Evolutionary conservation across 179 eudicot species (phyloP).

Genomic region (Spergularia azorica): DNA sequence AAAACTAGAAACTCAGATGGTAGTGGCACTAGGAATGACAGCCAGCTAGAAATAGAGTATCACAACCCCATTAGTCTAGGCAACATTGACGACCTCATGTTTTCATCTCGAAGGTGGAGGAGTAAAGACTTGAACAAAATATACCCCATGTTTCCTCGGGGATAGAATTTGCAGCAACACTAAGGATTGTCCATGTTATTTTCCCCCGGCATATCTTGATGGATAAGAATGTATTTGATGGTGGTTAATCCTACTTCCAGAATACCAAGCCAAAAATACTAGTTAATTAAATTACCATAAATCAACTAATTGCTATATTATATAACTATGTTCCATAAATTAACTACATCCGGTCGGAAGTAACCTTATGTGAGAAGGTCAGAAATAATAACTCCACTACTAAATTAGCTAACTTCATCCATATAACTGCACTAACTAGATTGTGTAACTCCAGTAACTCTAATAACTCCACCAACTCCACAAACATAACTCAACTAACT

Average conservation of each 20-base stretch:
- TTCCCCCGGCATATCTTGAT: neutral
- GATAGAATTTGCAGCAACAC: neutral
- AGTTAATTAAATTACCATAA: too few species aligned
- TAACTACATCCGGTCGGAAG: too few species aligned
- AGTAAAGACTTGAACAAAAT: neutral
- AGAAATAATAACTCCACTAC: too few species aligned
- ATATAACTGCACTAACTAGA: too few species aligned
- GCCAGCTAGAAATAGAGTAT: neutral
- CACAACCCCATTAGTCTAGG: neutral
- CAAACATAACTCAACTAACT: too few species aligned
- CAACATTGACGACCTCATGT: neutral
- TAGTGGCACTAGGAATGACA: conserved; percentile 3
- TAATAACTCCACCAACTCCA: too few species aligned
- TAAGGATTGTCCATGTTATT: neutral
- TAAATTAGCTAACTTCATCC: too few species aligned
- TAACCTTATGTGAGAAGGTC: too few species aligned
- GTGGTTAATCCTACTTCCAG: neutral
- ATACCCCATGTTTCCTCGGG: neutral
- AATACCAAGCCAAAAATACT: too few species aligned
- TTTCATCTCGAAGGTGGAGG: neutral
- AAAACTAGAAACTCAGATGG: neutral
- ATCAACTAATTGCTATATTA: too few species aligned
- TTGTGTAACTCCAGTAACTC: too few species aligned
- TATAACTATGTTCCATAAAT: too few species aligned
- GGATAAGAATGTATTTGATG: neutral